Evolutionary conservation across 306 rosid genomes (phyloP).

Genomic region (Cajanus cajan): DNA sequence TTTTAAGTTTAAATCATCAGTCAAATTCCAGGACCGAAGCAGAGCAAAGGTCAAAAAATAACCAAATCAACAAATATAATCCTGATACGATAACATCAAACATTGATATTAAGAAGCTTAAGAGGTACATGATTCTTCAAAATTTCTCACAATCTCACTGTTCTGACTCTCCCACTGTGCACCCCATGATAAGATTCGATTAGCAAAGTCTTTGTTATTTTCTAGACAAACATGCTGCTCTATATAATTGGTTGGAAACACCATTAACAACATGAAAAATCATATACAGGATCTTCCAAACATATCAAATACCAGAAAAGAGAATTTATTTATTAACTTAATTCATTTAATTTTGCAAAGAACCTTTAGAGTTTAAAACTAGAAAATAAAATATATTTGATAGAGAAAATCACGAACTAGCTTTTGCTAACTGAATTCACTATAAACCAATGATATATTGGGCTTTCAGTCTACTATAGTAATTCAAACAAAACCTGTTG

Average conservation of each 20-base stretch:
- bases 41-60: slow-evolving; percentile 4
- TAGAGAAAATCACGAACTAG: background rate
- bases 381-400: background rate
- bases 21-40: slow-evolving; percentile 9
- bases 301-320: background rate
- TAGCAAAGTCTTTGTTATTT: background rate
- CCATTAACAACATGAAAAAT: background rate
- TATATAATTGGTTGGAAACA: background rate
- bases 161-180: background rate
- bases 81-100: background rate
- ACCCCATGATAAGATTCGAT: background rate
- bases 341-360: background rate
- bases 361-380: background rate
- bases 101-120: background rate
- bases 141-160: background rate
- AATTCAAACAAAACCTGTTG: slow-evolving; percentile 54
- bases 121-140: background rate
- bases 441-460: slow-evolving; percentile 12
- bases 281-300: background rate
- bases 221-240: background rate
- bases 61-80: background rate
- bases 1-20: background rate
- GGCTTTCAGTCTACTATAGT: background rate
- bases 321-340: background rate
- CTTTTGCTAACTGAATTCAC: background rate